phyloP scores from a whole-genome alignment of 176 grass and related monocot genomes.

The Bolboschoenus planiculmis region DNA sequence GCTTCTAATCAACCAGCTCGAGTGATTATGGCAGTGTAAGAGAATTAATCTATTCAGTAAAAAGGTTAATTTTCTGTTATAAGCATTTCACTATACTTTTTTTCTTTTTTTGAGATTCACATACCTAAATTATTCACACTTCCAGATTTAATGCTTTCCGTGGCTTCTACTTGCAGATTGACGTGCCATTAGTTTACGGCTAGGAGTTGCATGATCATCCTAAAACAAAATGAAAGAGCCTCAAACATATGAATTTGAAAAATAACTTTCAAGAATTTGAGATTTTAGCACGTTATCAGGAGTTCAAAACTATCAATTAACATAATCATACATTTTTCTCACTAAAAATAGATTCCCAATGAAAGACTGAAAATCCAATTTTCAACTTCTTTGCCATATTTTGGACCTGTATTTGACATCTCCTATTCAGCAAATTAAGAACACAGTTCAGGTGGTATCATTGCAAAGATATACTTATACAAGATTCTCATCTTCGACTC shows the following conservation, averaged over 20 bases:
- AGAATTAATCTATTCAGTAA: constrained; percentile 9
- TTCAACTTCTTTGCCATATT: neutral
- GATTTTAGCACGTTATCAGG: neutral
- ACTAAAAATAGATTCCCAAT: neutral
- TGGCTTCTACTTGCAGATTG: constrained; percentile 67
- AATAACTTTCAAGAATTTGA: constrained; percentile 18
- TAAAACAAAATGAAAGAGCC: constrained; percentile 27
- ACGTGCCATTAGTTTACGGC: constrained; percentile 50
- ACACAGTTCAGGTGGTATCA: neutral
- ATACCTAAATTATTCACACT: constrained; percentile 12
- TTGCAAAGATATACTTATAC: neutral
- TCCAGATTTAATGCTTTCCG: constrained; percentile 58
- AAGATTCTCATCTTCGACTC: neutral
- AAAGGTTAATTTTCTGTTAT: neutral
- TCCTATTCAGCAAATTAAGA: neutral
- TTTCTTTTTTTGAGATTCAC: neutral
- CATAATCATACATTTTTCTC: neutral
- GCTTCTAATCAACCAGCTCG: neutral
- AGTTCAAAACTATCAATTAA: neutral
- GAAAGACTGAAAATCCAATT: neutral
- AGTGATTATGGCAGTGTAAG: neutral
- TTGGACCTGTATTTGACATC: neutral
- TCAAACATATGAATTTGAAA: neutral
- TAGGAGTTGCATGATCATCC: constrained; percentile 78
- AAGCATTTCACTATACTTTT: neutral